Percentiles rank a stretch among this genome's conserved stretches.
Conservation (phyloP, 176 grass and related monocot genomes). For the Oryza longistaminata region DNA sequence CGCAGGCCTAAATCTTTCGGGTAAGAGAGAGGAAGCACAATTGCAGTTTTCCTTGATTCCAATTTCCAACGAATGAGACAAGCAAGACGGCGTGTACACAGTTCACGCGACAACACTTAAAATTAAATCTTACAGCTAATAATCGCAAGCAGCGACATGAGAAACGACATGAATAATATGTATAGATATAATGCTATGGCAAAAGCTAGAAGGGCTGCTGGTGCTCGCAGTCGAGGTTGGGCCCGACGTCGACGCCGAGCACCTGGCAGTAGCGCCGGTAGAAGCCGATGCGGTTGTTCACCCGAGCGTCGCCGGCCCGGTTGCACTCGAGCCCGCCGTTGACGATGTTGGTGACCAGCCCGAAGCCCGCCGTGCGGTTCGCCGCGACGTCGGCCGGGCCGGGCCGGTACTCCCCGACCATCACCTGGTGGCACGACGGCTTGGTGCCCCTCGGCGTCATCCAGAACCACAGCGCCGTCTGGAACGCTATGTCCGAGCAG, state of each 20-base stretch:
- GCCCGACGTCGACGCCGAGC: conserved; percentile 55
- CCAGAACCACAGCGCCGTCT: conserved; percentile 81
- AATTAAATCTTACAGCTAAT: background rate
- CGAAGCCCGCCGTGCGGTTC: conserved; percentile 61
- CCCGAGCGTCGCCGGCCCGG: conserved; percentile 39
- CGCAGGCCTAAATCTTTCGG: too few species aligned
- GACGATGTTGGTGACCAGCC: conserved; percentile 80
- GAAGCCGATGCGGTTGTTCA: conserved; percentile 61
- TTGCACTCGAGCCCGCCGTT: conserved; percentile 84
- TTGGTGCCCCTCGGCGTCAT: conserved; percentile 62
- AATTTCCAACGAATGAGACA: background rate
- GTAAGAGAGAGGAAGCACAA: background rate
- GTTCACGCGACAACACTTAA: background rate
- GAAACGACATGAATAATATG: background rate
- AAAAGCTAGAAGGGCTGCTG: conserved; percentile 54
- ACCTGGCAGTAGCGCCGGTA: conserved; percentile 63
- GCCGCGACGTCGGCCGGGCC: conserved; percentile 35
- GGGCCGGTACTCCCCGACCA: conserved; percentile 66
- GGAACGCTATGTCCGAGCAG: conserved; percentile 65
- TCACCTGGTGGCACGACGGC: conserved; percentile 81
- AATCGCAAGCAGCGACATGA: background rate
- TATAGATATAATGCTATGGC: background rate
- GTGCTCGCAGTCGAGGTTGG: conserved; percentile 68
- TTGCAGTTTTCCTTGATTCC: background rate
- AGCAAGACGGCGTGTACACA: background rate